phyloP scores from a whole-genome alignment of 352 stramenopile genomes.

The Phytophthora tubulina region DNA sequence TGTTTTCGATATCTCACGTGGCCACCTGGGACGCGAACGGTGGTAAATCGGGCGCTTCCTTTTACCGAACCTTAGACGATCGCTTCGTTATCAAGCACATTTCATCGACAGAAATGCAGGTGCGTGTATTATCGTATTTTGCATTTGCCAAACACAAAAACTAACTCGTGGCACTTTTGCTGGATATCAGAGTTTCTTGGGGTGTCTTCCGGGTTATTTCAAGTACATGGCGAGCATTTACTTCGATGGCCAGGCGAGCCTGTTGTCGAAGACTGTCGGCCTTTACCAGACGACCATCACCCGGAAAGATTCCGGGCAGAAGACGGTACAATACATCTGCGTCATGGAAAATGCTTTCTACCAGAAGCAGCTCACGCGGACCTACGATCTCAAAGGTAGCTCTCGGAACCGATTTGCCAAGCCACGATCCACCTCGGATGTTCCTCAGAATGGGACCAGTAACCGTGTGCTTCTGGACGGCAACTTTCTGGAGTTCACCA shows the following conservation, averaged over 20 bases:
- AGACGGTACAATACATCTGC: constrained; percentile 92
- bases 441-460: constrained; percentile 19
- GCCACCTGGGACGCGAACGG: constrained; percentile 94
- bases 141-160: background rate
- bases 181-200: constrained; percentile 75
- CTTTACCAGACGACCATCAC: constrained; percentile 98
- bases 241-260: constrained; percentile 94
- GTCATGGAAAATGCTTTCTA: constrained; percentile 98
- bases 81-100: constrained; percentile 99
- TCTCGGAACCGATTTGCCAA: constrained; percentile 94
- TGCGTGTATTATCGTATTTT: constrained; percentile 42
- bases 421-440: constrained; percentile 33
- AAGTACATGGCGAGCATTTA: constrained; percentile 98
- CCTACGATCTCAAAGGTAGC: constrained; percentile 99
- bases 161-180: constrained; percentile 5
- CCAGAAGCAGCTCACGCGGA: constrained; percentile 92
- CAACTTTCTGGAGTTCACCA: constrained; percentile 86
- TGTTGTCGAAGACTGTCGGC: constrained; percentile 97
- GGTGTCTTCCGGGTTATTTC: constrained; percentile 93
- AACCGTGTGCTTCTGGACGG: constrained; percentile 82
- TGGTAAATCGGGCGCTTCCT: constrained; percentile 97
- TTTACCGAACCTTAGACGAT: constrained; percentile 96
- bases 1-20: constrained; percentile 88
- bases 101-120: constrained; percentile 97
- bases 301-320: constrained; percentile 92